phyloP scores from a whole-genome alignment of 2,329 filamentous ascomycete genomes.

The Cladosporium cucumerinum region DNA sequence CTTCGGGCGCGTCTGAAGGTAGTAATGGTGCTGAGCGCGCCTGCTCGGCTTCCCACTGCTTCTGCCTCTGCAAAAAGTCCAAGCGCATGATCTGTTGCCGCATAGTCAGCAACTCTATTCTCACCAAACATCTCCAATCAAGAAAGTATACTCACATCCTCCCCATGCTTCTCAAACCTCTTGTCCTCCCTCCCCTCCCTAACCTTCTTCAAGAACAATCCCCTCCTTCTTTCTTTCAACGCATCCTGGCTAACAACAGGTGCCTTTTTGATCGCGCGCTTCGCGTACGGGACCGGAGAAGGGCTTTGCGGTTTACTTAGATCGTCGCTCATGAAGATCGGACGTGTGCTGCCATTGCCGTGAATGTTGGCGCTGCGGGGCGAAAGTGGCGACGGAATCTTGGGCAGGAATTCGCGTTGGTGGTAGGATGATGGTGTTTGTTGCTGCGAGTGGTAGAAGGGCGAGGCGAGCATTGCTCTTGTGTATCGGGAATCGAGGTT shows the following conservation, averaged over 20 bases:
- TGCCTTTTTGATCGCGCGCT: constrained; percentile 59
- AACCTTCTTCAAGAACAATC: constrained; percentile 64
- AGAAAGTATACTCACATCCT: constrained; percentile 39
- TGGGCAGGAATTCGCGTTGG: constrained; percentile 27
- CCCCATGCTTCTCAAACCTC: constrained; percentile 44
- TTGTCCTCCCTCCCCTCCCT: constrained; percentile 44
- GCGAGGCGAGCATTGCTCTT: constrained; percentile 11
- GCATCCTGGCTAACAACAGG: constrained; percentile 61
- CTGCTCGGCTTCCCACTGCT: constrained; percentile 45
- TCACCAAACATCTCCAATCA: neutral
- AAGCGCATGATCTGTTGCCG: constrained; percentile 43
- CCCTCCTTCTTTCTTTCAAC: constrained; percentile 60
- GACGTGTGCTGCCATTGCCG: constrained; percentile 23
- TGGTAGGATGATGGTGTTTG: neutral
- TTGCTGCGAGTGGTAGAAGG: neutral
- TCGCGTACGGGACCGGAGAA: constrained; percentile 7
- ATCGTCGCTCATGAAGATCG: constrained; percentile 22
- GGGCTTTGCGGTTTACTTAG: neutral
- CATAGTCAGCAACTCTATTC: constrained; percentile 5
- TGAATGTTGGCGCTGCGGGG: constrained; percentile 41
- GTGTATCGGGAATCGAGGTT: neutral
- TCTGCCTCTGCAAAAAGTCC: constrained; percentile 45
- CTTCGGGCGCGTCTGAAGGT: constrained; percentile 27
- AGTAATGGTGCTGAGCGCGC: constrained; percentile 42
- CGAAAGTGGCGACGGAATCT: constrained; percentile 43